Base-by-base conservation (phyloP, 257 asterid species). In the Solanum neorickii region DNA sequence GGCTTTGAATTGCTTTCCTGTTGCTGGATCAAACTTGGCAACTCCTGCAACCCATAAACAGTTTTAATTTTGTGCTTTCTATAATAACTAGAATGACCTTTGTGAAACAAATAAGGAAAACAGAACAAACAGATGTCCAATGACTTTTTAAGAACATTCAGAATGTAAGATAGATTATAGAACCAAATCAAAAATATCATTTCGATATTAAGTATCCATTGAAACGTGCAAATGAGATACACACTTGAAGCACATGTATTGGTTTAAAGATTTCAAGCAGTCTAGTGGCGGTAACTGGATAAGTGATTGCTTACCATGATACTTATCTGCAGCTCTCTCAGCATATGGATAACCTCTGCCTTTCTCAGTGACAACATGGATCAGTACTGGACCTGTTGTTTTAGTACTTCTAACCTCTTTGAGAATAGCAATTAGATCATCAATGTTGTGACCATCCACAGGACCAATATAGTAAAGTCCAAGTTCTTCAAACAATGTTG, bases 301-400 rank as follows among this genome's bases (percentile, higher is more conserved):
- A 42, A 59, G 25, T 16, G 44, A 82, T 35, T 47, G 16, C 37
- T 87, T 93, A 97, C 99, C 99, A 66, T 97, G 98, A 87, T 94
- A 97, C 93, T 94, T 95, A 93, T 96, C 99, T 39, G 96, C 98
- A 42, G 99, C 98, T 85, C 93, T 95, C 86, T 97, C 98, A 1
- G 98, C 99, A 86, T 93, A 95, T 9, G 99, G 99, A 89, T 97
- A 97, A 75, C 99, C 99, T 87, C 98, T 92, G 87, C 99, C 98
- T 92, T 97, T 95, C 94, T 97, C 98, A 5, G 98, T 97, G 70
- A 95, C 92, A 80, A 95, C 98, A 82, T 97, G 99, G 92, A 97
- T 97, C 89, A 97, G 88, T 83, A 97, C 98, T 5, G 98, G 98
- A 83, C 99, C 99, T 2, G 94, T 93, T 59, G 95, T 93, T 87